Base-by-base conservation (phyloP, 1,284 basidiomycete species). In the Boletellus deceptivus region DNA sequence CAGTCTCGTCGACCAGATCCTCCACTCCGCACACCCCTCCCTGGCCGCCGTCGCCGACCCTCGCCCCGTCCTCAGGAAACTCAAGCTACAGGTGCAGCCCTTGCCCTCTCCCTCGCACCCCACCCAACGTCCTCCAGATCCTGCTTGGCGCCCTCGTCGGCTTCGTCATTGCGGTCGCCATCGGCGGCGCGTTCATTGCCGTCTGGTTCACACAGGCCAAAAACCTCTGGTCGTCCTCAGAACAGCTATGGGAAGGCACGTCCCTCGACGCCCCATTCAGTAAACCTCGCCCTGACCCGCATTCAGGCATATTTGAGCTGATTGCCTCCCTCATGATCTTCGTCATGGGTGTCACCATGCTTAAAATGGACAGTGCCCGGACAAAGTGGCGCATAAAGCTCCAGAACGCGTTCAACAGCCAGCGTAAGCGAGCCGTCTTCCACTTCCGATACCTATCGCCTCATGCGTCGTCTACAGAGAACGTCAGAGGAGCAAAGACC, bases 301-400 rank as follows among this genome's bases (percentile, higher is more conserved):
- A 8, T 17, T 20, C 24, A 84, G 91, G 87, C 42, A 78, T 89
- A 58, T 96, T 96, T 70, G 76, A 84, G 55, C 69, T 95, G 49
- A 78, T 97, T 57, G 93, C 93, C 0, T 71, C 83, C 8, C 55
- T 92, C 61, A 83, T 96, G 79, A 94, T 97, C 60, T 85, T 86
- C 62, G 69, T 83, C 57, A 91, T 91, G 86, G 88, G 86, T 13
- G 65, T 90, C 35, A 83, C 84, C 16, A 89, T 91, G 81, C 76
- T 89, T 20, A 83, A 84, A 59, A 78, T 90, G 71, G 84, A 89
- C 59, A 67, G 73, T 48, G 88, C 93, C 11, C 90, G 92, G 65
- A 79, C 86, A 20, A 92, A 91, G 70, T 98, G 93, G 94, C 83
- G 91, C 55, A 72, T 91, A 63, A 96, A 95, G 75, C 82, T 98